phyloP scores from a whole-genome alignment of 2,329 filamentous ascomycete genomes.

The Colletotrichum noveboracense region DNA sequence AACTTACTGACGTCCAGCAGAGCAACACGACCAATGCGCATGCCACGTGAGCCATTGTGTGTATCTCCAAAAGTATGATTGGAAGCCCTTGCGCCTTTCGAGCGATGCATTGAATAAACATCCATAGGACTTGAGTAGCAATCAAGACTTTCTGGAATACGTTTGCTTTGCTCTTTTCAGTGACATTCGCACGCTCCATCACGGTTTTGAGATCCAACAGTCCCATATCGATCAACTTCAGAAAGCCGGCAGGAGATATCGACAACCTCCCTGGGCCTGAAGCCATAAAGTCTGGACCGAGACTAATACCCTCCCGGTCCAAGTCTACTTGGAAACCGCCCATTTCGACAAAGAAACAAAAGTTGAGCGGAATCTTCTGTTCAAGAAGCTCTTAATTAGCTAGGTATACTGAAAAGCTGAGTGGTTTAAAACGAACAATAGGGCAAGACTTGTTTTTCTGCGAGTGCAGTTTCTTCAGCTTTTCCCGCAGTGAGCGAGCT shows the following conservation, averaged over 20 bases:
- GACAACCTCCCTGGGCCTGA: background rate
- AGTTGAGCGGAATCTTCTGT: conserved; percentile 12
- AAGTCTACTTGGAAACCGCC: conserved; percentile 28
- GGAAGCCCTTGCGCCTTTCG: conserved; percentile 36
- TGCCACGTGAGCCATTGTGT: conserved; percentile 34
- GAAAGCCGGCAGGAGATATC: conserved; percentile 1
- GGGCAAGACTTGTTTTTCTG: background rate
- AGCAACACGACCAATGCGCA: conserved; percentile 9
- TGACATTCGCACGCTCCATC: conserved; percentile 24
- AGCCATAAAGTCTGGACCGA: rapidly evolving
- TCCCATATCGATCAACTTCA: background rate
- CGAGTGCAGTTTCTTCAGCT: background rate
- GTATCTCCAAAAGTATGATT: conserved; percentile 40
- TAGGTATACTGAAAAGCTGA: too few relatives aligned
- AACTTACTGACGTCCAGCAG: background rate
- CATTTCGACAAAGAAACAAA: conserved; percentile 35
- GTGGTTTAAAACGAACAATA: background rate
- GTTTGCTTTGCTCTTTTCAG: conserved; percentile 43
- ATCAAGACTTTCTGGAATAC: conserved; percentile 38
- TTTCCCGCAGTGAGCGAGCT: background rate
- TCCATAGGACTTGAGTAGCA: conserved; percentile 42
- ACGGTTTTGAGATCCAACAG: background rate
- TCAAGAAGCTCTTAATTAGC: rapidly evolving
- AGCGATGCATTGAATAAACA: conserved; percentile 37
- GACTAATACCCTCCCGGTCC: background rate